These are phyloP conservation scores for Phytophthora boehmeriae DNA, from an alignment of 352 stramenopile species.

Conservation along the genomic window DNA sequence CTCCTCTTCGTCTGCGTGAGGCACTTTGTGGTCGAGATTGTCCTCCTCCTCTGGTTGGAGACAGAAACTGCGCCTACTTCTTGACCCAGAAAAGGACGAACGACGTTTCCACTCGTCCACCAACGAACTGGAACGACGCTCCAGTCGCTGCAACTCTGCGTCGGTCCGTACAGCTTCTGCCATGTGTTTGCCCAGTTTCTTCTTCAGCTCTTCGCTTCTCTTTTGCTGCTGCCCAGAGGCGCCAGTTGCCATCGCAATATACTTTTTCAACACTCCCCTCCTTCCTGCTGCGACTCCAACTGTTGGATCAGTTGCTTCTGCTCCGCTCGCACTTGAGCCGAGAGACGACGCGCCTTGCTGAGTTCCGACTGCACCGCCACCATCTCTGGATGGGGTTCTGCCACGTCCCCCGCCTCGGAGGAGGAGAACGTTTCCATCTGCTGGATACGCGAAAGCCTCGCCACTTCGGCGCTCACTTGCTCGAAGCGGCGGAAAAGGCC, in stretches of 20 bases:
- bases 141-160: conserved; percentile 58
- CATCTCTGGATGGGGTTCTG: conserved; percentile 40
- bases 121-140: conserved; percentile 57
- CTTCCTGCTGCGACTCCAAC: conserved; percentile 67
- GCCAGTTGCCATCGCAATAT: conserved; percentile 59
- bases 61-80: conserved; percentile 13
- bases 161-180: conserved; percentile 55
- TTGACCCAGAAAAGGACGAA: conserved; percentile 32
- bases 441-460: conserved; percentile 44
- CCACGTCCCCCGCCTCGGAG: conserved; percentile 13
- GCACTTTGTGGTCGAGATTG: conserved; percentile 24
- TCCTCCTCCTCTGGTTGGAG: conserved; percentile 28
- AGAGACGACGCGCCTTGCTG: conserved; percentile 42
- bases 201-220: conserved; percentile 59
- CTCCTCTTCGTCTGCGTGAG: conserved; percentile 9
- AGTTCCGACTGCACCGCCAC: conserved; percentile 49
- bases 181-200: conserved; percentile 62
- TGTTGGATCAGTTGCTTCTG: conserved; percentile 72
- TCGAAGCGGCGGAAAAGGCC: conserved; percentile 65
- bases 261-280: conserved; percentile 51
- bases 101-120: conserved; percentile 52
- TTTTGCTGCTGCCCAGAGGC: conserved; percentile 25
- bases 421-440: conserved; percentile 31
- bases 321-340: conserved; percentile 44
- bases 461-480: conserved; percentile 55